These are phyloP conservation scores for Hyaloperonospora brassicae DNA, from an alignment of 352 stramenopile species.

Conservation along the genomic window DNA sequence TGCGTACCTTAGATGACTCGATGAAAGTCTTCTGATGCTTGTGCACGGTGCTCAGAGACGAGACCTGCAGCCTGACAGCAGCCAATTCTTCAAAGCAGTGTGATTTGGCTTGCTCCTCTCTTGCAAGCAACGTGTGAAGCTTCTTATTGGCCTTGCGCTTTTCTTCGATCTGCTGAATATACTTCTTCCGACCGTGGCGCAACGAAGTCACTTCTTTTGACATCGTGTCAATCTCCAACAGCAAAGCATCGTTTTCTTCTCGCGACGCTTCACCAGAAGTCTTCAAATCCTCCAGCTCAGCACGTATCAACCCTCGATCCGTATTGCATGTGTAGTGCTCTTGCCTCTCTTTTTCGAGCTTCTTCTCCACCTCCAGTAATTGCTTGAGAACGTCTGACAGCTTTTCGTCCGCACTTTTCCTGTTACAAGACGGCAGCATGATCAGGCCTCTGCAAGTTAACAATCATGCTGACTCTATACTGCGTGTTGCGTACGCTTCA, in stretches of 20 bases:
- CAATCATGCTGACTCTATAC: background rate
- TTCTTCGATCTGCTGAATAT: conserved; percentile 67
- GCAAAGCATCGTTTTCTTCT: conserved; percentile 71
- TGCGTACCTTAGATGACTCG: conserved; percentile 49
- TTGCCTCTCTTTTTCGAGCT: conserved; percentile 29
- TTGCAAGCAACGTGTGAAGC: conserved; percentile 52
- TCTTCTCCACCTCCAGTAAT: conserved; percentile 29
- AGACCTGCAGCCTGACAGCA: conserved; percentile 58
- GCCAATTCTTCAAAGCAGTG: conserved; percentile 75
- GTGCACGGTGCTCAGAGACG: conserved; percentile 63
- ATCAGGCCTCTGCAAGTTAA: conserved; percentile 11
- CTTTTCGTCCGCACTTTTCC: conserved; percentile 31
- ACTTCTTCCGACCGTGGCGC: conserved; percentile 65
- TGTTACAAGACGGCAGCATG: conserved; percentile 10
- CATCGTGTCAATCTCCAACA: conserved; percentile 66
- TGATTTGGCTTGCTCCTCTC: conserved; percentile 57
- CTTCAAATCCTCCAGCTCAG: conserved; percentile 44
- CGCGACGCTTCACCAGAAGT: conserved; percentile 40
- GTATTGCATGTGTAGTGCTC: conserved; percentile 22
- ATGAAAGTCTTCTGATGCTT: conserved; percentile 69
- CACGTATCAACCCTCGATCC: conserved; percentile 27
- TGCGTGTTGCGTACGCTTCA: conserved; percentile 21
- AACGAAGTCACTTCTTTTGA: conserved; percentile 48
- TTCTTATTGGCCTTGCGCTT: conserved; percentile 75
- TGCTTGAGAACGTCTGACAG: conserved; percentile 23